A percentile compares a stretch with the other conserved stretches of the same genome.
Evolutionary conservation across 352 stramenopile species (phyloP).

Genomic region (Globisporangium cederbergense): DNA sequence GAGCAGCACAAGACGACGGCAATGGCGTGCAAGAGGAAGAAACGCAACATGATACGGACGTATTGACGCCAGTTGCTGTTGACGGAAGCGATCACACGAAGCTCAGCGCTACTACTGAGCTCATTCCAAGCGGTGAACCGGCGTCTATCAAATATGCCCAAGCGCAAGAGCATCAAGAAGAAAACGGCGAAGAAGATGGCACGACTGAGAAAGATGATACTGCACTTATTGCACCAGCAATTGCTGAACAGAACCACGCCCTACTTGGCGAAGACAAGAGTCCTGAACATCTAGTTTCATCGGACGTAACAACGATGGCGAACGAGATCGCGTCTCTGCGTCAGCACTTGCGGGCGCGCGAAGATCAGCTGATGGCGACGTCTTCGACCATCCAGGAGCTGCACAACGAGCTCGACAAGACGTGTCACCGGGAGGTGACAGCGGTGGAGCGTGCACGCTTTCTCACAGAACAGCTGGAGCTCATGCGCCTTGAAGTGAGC

Average conservation of each 20-base stretch:
- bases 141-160: not conserved
- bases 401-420: conserved; percentile 75
- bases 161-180: not conserved
- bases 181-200: not conserved
- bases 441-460: conserved; percentile 60
- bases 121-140: not conserved
- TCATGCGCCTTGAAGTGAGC: conserved; percentile 52
- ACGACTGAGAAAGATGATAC: conserved; percentile 3
- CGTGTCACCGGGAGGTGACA: conserved; percentile 55
- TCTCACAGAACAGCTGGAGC: conserved; percentile 62
- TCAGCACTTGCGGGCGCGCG: conserved; percentile 43
- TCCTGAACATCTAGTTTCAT: not conserved
- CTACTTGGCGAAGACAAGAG: too few relatives aligned
- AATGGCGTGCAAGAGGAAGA: not conserved
- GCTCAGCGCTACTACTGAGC: not conserved
- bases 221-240: not conserved
- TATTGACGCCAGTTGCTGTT: not conserved
- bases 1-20: conserved; percentile 6
- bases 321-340: conserved; percentile 23
- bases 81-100: not conserved
- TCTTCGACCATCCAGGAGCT: conserved; percentile 64
- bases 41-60: not conserved
- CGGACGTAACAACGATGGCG: not conserved
- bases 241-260: not conserved
- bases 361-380: conserved; percentile 66